Conservation (phyloP, 1,284 basidiomycete genomes). For the Tilletia walkeri region DNA sequence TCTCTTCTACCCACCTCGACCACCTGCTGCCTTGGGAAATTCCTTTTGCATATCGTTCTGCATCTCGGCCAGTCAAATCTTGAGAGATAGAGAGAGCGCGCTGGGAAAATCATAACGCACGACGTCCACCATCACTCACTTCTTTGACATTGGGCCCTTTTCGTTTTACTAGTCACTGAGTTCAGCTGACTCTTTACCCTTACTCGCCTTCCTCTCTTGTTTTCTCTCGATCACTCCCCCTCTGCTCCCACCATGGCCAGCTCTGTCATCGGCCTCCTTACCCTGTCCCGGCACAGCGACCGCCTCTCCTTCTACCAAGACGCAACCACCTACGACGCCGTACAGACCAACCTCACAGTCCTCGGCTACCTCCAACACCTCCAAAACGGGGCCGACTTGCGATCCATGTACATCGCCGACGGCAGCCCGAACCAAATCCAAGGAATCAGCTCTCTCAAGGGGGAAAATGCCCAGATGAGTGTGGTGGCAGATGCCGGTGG, state of each 20-base stretch:
- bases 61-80: no score
- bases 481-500: constrained; percentile 63
- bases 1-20: no score
- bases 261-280: constrained; percentile 69
- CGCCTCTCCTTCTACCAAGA: constrained; percentile 56
- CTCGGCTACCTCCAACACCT: constrained; percentile 73
- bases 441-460: constrained; percentile 59
- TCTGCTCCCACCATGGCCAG: background rate
- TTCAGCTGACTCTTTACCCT: no score
- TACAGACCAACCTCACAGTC: constrained; percentile 75
- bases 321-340: constrained; percentile 62
- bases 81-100: no score
- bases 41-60: no score
- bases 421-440: constrained; percentile 63
- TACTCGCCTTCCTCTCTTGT: no score
- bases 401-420: constrained; percentile 67
- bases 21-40: no score
- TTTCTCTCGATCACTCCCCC: background rate
- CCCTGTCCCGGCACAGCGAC: constrained; percentile 81
- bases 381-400: constrained; percentile 68
- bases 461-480: constrained; percentile 33
- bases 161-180: no score
- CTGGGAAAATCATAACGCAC: no score
- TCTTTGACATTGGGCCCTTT: no score
- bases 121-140: no score